Base-by-base conservation (phyloP, 495 filamentous ascomycete species). In the Wilcoxina mikolae region DNA sequence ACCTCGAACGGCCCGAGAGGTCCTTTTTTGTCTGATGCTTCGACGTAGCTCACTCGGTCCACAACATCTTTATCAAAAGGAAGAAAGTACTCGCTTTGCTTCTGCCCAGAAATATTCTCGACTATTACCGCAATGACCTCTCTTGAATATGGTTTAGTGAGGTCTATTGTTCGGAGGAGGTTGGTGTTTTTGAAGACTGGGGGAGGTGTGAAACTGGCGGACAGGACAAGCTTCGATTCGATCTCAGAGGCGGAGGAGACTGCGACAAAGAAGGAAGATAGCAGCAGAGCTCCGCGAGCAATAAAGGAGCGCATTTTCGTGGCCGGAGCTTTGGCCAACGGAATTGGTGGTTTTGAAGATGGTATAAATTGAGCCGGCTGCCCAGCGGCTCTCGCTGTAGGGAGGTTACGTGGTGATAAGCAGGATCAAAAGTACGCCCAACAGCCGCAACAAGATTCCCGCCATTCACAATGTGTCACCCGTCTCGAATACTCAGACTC, bases 111-210 rank as follows among this genome's bases (percentile, higher is more conserved):
- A 59, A 83, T 71, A 70, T 98, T 98, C 75, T 98, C 87, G 48
- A 96, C 81, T 25, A 94, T 74, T 7, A 94, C 84, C 72, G 96
- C 95, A 75, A 95, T 78, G 11, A 78, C 83, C 67, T 96, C 88
- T 60, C 85, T 83, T 20, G 79, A 79, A 63, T 90, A 96, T 56
- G 79, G 81, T 71, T 95, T 95, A 65, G 95, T 90, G 52, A 95
- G 69, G 62, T 94, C 95, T 60, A 88, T 81, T 53, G 84, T 82
- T 56, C 94, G 85, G 51, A 96, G 80, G 23, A 95, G 67, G 68
- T 96, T 96, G 59, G 76, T 74, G 69, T 96, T 94, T 68, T 87
- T 85, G 71, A 93, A 98, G 42, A 85, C 83, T 65, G 84, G 84
- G 12, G 87, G 80, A 33, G 90, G 89, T 69, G 78, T 87, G 74